Evolutionary conservation across 257 asterid genomes (phyloP).

Genomic region (Ligustrum vulgare): DNA sequence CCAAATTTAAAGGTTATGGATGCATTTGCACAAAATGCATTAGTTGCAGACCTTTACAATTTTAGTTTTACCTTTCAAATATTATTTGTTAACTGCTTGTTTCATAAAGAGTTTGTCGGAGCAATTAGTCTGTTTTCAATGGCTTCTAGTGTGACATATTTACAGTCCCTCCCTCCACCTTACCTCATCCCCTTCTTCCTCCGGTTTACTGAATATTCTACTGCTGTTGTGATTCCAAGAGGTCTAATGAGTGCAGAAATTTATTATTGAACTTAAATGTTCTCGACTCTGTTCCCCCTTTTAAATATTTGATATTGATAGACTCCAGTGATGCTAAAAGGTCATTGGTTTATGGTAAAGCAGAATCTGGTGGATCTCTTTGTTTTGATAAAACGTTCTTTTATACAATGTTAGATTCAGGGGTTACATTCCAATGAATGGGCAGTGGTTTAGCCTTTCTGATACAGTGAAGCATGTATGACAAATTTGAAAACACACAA

Average conservation of each 20-base stretch:
- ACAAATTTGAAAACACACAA: neutral
- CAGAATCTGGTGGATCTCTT: neutral
- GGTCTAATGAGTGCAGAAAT: neutral
- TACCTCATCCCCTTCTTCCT: neutral
- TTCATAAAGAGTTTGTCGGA: neutral
- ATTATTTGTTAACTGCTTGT: neutral
- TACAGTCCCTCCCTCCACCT: neutral
- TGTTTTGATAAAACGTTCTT: neutral
- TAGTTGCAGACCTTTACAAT: neutral
- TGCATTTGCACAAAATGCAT: neutral
- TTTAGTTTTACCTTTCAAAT: neutral
- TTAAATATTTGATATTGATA: neutral
- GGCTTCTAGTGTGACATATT: slow-evolving; percentile 9
- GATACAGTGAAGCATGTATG: neutral
- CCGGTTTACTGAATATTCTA: neutral
- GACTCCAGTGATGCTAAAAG: neutral
- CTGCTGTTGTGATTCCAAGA: neutral
- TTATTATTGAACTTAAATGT: neutral
- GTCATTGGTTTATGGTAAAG: neutral
- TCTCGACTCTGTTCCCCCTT: neutral
- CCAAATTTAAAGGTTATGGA: neutral
- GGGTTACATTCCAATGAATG: neutral
- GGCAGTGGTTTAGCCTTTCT: neutral
- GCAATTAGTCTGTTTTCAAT: neutral
- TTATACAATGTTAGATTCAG: too few species aligned